Evolutionary conservation across 371 early-diverging fungal genomes (phyloP), one percentile per base, ranked within the genome.

Genomic region (Mucor piriformis): DNA sequence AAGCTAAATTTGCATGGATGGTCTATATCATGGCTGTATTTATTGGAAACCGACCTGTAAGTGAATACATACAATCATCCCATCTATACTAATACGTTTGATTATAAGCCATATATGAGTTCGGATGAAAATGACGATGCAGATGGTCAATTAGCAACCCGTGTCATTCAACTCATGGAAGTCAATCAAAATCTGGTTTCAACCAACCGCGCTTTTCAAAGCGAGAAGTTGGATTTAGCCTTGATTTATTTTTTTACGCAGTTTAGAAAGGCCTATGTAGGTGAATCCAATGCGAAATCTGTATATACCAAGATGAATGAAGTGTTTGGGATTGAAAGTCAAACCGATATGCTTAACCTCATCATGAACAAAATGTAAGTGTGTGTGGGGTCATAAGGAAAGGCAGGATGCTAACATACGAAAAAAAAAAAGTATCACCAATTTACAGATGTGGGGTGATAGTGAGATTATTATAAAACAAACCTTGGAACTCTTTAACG

Each of bases 1-100:
- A 89, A 61, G 66, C 78, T 34, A 81, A 83, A 73, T 77, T 93
- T 60, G 81, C 92, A 0, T 93, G 92, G 92, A 70, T 89, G 33
- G 83, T 91, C 20, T 89, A 93, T 52, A 76, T 87, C 21, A 87
- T 86, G 62, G 88, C 86, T 35, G 79, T 84, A 11, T 84, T 81
- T 61, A 68, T 83, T 54, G 88, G 80, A n/a, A 89, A 69, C 50
- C 77, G 87, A 57, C 74, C 79, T 18, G 87, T 87, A 79, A 67
- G 74, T 69, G 40, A 6, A 16, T 40, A n/a, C n/a, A n/a, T n/a
- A n/a, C n/a, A n/a, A n/a, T n/a, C n/a, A n/a, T n/a, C n/a, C n/a
- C n/a, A n/a, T n/a, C n/a, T n/a, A n/a, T n/a, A n/a, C n/a, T n/a
- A n/a, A n/a, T n/a, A n/a, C n/a, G n/a, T n/a, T n/a, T n/a, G n/a